Evolutionary conservation across 441 rosid genomes (phyloP), one percentile per base, ranked within the genome.

Genomic region (Corymbia citriodora): DNA sequence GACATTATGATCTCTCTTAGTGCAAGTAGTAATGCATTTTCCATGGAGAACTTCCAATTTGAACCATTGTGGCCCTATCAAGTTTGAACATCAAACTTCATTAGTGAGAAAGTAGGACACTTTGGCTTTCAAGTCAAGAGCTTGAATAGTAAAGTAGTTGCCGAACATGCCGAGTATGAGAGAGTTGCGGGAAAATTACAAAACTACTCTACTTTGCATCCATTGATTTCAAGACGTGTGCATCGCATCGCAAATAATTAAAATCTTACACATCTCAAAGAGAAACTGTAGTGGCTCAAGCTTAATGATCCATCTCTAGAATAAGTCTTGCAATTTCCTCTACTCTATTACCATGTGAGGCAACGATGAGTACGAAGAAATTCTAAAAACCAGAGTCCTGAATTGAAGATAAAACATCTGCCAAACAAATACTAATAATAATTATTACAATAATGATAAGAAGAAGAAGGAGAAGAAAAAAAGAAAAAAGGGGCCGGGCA

Each of bases 121-220:
- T 23, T 23, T 57, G 13, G 63, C 63, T 57, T 12, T 29, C 63
- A 23, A 57, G 63, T 57, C 63, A 2, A 2, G 0, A 57, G 63
- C 29, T 57, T 2, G 0, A 57, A 57, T 12, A 23, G 0, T 57
- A 6, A 25, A 23, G 0, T 9, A 57, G 27, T 57, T 57, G 63
- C 29, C 63, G 3, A 57, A 40, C 45, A 40, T 40, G 6, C 45
- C 6, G 45, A 40, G 45, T 40, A 40, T 40, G 45, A 40, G 45
- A 40, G 6, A 57, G 63, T 57, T 29, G 3, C 63, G 10, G 6
- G 63, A 57, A 57, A 23, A 57, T 57, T 57, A 9, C 21, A 57
- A 57, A 57, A 9, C 29, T 57, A 57, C 0, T 57, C 13, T 57
- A 57, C 21, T 57, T 57, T 23, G 63, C 29, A 57, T 57, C 63